These are phyloP conservation scores for Fragosphaeria purpurea DNA, from an alignment of 2,329 filamentous ascomycete genomes.

Conservation along the genomic window DNA sequence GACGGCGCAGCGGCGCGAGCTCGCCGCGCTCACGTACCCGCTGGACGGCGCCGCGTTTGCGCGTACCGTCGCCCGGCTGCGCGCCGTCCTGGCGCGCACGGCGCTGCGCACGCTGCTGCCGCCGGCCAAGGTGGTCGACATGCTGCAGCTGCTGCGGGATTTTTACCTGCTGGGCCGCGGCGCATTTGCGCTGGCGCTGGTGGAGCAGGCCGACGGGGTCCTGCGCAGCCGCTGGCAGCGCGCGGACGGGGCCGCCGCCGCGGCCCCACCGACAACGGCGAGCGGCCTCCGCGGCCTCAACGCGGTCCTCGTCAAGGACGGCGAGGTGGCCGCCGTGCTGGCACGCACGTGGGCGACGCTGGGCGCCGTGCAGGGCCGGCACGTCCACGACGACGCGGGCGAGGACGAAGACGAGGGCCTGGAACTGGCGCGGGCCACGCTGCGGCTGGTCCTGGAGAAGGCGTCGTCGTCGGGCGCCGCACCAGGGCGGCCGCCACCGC, in stretches of 20 bases:
- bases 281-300: slow-evolving; percentile 42
- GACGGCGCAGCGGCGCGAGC: slow-evolving; percentile 56
- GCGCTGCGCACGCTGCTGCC: slow-evolving; percentile 76
- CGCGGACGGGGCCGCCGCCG: slow-evolving; percentile 27
- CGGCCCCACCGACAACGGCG: slow-evolving; percentile 6
- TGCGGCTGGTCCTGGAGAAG: slow-evolving; percentile 57
- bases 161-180: slow-evolving; percentile 83
- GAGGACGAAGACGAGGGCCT: slow-evolving; percentile 74
- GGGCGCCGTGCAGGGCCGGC: slow-evolving; percentile 58
- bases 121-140: slow-evolving; percentile 62
- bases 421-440: slow-evolving; percentile 68
- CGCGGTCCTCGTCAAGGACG: slow-evolving; percentile 68
- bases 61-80: slow-evolving; percentile 62
- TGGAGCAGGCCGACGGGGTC: slow-evolving; percentile 73
- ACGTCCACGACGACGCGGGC: slow-evolving; percentile 55
- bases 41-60: slow-evolving; percentile 63
- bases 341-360: slow-evolving; percentile 70
- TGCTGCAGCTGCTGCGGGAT: slow-evolving; percentile 66
- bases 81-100: slow-evolving; percentile 72
- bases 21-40: slow-evolving; percentile 62
- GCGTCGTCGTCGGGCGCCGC: slow-evolving; percentile 15
- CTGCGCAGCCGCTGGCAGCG: slow-evolving; percentile 64
- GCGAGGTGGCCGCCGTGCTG: slow-evolving; percentile 70
- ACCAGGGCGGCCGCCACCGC: slow-evolving; percentile 21
- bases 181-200: slow-evolving; percentile 82